Percentiles rank a stretch among this genome's conserved stretches.
phyloP scores from a whole-genome alignment of 2,329 filamentous ascomycete genomes.

The Talaromyces sp. region DNA sequence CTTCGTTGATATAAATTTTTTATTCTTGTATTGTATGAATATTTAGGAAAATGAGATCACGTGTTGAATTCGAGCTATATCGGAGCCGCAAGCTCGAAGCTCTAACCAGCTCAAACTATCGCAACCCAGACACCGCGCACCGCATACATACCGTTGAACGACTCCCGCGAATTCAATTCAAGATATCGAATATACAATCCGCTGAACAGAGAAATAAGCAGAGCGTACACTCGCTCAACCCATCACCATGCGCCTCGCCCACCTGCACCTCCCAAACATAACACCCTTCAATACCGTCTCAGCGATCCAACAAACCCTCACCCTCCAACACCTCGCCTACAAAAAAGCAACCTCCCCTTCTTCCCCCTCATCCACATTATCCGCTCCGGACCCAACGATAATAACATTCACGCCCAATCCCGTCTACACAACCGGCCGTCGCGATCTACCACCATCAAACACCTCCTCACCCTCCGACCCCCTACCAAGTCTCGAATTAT shows the following conservation, averaged over 20 bases:
- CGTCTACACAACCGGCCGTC: conserved; percentile 86
- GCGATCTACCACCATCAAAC: conserved; percentile 58
- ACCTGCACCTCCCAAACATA: conserved; percentile 58
- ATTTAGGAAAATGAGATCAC: conserved; percentile 6
- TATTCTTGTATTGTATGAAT: neutral
- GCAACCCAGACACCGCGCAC: neutral
- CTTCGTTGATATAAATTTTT: neutral
- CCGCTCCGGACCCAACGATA: conserved; percentile 68
- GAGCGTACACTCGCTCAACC: conserved; percentile 26
- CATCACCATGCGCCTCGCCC: conserved; percentile 54
- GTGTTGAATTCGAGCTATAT: conserved; percentile 12
- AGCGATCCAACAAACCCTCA: conserved; percentile 57
- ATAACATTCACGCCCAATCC: conserved; percentile 80
- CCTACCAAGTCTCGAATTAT: conserved; percentile 37
- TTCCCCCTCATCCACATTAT: conserved; percentile 25
- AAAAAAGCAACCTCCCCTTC: conserved; percentile 50
- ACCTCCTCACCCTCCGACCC: conserved; percentile 27
- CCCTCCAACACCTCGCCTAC: conserved; percentile 58
- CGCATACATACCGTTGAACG: neutral
- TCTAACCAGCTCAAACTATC: neutral
- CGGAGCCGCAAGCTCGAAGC: neutral
- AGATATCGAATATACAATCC: neutral
- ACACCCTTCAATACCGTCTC: conserved; percentile 57
- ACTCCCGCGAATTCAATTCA: neutral
- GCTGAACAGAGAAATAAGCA: neutral